A percentile compares a stretch with the other conserved stretches of the same genome.
These are phyloP conservation scores for Psilocybe sp. DNA, from an alignment of 768 basidiomycete genomes.

Conservation along the genomic window DNA sequence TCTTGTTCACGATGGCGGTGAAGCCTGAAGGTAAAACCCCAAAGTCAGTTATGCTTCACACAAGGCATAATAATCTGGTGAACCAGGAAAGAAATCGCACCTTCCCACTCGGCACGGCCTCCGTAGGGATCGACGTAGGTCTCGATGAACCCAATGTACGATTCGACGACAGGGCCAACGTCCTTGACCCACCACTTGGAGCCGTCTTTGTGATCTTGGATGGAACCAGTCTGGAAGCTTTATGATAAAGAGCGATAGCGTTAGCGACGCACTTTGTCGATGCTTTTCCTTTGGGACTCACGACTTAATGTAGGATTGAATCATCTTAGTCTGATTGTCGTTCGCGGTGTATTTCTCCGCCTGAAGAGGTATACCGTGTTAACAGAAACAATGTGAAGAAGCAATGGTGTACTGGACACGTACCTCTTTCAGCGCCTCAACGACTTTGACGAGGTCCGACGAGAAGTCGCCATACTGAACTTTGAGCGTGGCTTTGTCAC, in stretches of 20 bases:
- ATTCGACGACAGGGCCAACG: constrained; percentile 83
- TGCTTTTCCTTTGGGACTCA: constrained; percentile 26
- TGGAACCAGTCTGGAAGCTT: constrained; percentile 77
- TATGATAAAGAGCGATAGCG: background rate
- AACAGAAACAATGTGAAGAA: background rate
- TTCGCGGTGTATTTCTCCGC: constrained; percentile 75
- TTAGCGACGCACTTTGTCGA: background rate
- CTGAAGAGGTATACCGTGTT: constrained; percentile 30
- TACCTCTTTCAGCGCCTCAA: constrained; percentile 60
- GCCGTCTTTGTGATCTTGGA: constrained; percentile 75
- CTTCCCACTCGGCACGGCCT: constrained; percentile 92
- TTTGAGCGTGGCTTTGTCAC: constrained; percentile 47
- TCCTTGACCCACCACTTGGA: constrained; percentile 86
- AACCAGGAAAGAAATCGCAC: too few relatives aligned
- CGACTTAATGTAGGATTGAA: constrained; percentile 79
- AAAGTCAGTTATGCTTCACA: too few relatives aligned
- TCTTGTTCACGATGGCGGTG: constrained; percentile 85
- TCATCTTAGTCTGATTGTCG: constrained; percentile 68
- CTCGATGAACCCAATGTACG: constrained; percentile 85
- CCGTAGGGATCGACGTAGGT: constrained; percentile 90
- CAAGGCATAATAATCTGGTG: too few relatives aligned
- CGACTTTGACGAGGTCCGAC: constrained; percentile 48
- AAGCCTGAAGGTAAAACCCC: constrained; percentile 50
- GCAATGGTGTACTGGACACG: background rate
- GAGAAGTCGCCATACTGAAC: constrained; percentile 79